Base-by-base conservation (phyloP, 768 basidiomycete genomes). In the Russula ochroleuca region DNA sequence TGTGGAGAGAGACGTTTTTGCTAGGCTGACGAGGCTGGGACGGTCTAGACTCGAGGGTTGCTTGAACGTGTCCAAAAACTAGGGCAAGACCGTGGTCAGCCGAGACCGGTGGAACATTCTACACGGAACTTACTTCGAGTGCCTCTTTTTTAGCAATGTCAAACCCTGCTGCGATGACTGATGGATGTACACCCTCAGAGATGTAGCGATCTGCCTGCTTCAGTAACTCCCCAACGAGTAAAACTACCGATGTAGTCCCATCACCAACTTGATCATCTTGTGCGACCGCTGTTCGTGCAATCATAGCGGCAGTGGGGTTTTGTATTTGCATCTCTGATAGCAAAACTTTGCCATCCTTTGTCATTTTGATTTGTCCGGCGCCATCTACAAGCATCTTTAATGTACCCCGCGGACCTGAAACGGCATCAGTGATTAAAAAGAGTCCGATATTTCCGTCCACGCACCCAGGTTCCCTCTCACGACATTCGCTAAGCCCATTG, bases 311-410 rank as follows among this genome's bases (percentile, higher is more conserved):
- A 3, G 97, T 98, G 35, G 97, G 97, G 75, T 99, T 98, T 77
- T 92, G 90, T 70, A 99, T 99, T 78, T 98, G 97, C 97, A 99
- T 99, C 79, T 99, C 97, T 47, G 94, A 96, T 63, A 99, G 81
- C 61, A 99, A 78, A 47, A 98, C 96, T 78, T 99, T 99, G 67
- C 97, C 97, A 72, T 98, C 97, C 81, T 98, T 99, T 68, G 97
- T 98, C 92, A 99, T 95, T 83, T 98, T 99, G 76, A 99, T 95
- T 78, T 94, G 92, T 11, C 97, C 97, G 15, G 95, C 82, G 61
- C 97, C 97, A 76, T 98, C 97, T 48, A 99, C 97, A 57, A 99
- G 86, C 96, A 99, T 98, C 81, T 99, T 99, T 69, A 98, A 83
- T 0, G 97, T 98, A 63, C 97, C 97, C 76, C 96, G 81, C 21